These are phyloP conservation scores for Saccharomyces mikatae DNA, from an alignment of 805 yeast species.

Conservation along the genomic window DNA sequence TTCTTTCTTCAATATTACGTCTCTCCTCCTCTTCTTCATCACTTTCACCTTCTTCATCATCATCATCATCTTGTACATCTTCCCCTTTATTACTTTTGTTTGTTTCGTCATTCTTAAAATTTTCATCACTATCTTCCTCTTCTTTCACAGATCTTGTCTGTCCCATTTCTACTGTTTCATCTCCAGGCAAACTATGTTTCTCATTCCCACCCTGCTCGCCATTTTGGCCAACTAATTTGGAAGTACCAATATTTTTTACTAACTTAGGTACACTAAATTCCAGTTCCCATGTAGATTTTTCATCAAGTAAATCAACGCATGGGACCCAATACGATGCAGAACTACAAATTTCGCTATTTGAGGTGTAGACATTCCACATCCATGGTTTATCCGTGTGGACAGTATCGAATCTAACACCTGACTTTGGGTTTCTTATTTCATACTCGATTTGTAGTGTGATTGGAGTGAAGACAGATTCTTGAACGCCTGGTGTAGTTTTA, in stretches of 20 bases:
- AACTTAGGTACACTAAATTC: slow-evolving; percentile 81
- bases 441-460: slow-evolving; percentile 63
- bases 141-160: background rate
- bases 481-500: slow-evolving; percentile 30
- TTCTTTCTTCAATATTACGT: background rate
- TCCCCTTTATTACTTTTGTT: slow-evolving; percentile 16
- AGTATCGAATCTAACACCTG: slow-evolving; percentile 66
- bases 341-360: slow-evolving; percentile 66
- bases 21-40: slow-evolving; percentile 24
- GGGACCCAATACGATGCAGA: slow-evolving; percentile 98
- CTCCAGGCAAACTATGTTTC: slow-evolving; percentile 8
- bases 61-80: slow-evolving; percentile 29
- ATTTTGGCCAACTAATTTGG: slow-evolving; percentile 32
- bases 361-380: slow-evolving; percentile 81
- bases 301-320: slow-evolving; percentile 82
- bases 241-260: slow-evolving; percentile 53
- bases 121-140: background rate
- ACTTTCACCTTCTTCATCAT: slow-evolving; percentile 23
- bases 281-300: slow-evolving; percentile 84
- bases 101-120: background rate
- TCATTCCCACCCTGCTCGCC: slow-evolving; percentile 25
- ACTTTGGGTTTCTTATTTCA: slow-evolving; percentile 51
- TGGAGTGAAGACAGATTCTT: slow-evolving; percentile 60
- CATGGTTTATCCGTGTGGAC: slow-evolving; percentile 30
- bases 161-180: slow-evolving; percentile 7